Base-by-base conservation (phyloP, 2,329 filamentous ascomycete species). In the Arthrobotrys conoides region DNA sequence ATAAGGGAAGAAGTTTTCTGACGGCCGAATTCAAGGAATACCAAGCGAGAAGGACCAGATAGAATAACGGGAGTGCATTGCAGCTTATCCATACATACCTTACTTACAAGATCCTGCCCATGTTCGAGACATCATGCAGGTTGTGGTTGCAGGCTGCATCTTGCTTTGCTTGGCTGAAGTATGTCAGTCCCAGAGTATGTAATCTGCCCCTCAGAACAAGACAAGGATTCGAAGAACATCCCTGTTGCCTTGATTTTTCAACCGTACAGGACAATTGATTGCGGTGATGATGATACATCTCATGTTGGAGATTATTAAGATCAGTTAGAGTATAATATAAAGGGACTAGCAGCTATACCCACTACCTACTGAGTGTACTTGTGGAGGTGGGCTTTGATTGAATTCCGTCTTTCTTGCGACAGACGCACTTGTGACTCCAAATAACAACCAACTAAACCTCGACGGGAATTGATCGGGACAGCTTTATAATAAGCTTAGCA, bases 21-120 rank as follows among this genome's bases (percentile, higher is more conserved):
- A 9, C 20, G 44, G 44, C 10, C 16, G 44, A 20, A 46, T 38
- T 38, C 36, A 36, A 24, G 30, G 53, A 59, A 36, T 38, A 22
- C 51, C 33, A 38, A 59, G n/a, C 53, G 30, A 59, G 44, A 20
- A 12, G 5, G 46, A 14, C 10, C 18, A 48, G 30, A 66, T n/a
- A n/a, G n/a, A n/a, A n/a, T n/a, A 76, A 76, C 72, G 72, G 66
- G 70, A 46, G 51, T 76, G 72, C 72, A 76, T 71, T 68, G 33
- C 65, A 76, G 63, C 41, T 46, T 46, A 46, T 46, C 41, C 41
- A 46, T 18, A 41, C 44, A n/a, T 20, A 20, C 12, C 12, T 41
- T 14, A 12, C 38, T 30, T 3, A 30, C 27, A 30, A 30, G 27
- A 30, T n/a, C n/a, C n/a, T n/a, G n/a, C n/a, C n/a, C n/a, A n/a